phyloP scores from a whole-genome alignment of 164 flowering plant genomes.

The Pachysandra terminalis region DNA sequence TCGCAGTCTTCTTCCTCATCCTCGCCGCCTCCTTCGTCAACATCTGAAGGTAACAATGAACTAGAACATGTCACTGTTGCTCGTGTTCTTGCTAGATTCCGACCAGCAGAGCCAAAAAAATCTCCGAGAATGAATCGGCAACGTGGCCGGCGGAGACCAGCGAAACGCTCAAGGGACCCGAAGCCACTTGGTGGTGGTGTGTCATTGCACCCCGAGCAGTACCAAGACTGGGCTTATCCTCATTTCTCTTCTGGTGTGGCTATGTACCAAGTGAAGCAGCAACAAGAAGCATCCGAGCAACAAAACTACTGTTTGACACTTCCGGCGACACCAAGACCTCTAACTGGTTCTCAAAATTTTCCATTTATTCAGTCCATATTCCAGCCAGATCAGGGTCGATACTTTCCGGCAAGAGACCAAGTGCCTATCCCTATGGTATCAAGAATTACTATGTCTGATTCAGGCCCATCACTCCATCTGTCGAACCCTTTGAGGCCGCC shows the following conservation, averaged over 20 bases:
- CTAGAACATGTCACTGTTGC: constrained; percentile 56
- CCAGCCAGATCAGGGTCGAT: constrained; percentile 28
- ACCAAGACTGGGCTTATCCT: constrained; percentile 33
- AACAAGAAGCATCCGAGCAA: constrained; percentile 36
- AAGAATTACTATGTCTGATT: constrained; percentile 22
- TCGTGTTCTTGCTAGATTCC: constrained; percentile 38
- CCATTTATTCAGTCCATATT: constrained; percentile 40
- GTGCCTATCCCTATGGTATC: constrained; percentile 23
- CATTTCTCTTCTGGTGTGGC: constrained; percentile 37
- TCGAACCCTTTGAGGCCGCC: constrained; percentile 24
- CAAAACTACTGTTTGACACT: constrained; percentile 31
- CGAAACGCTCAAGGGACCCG: constrained; percentile 17
- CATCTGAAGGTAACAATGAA: constrained; percentile 36
- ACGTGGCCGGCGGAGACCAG: constrained; percentile 24
- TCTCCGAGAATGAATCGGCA: constrained; percentile 21
- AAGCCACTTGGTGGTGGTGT: constrained; percentile 14
- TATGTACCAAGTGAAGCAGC: constrained; percentile 46
- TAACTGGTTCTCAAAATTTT: constrained; percentile 29
- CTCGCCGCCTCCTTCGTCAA: constrained; percentile 22
- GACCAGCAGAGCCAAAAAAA: constrained; percentile 26
- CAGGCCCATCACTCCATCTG: constrained; percentile 30
- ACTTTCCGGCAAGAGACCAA: constrained; percentile 31
- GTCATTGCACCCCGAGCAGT: constrained; percentile 24
- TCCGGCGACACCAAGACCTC: constrained; percentile 26
- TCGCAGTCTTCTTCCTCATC: constrained; percentile 27